Percentiles rank a stretch among this genome's conserved stretches.
Conservation (phyloP, 2,329 filamentous ascomycete genomes). For the Neocatenulostroma microsporum region DNA sequence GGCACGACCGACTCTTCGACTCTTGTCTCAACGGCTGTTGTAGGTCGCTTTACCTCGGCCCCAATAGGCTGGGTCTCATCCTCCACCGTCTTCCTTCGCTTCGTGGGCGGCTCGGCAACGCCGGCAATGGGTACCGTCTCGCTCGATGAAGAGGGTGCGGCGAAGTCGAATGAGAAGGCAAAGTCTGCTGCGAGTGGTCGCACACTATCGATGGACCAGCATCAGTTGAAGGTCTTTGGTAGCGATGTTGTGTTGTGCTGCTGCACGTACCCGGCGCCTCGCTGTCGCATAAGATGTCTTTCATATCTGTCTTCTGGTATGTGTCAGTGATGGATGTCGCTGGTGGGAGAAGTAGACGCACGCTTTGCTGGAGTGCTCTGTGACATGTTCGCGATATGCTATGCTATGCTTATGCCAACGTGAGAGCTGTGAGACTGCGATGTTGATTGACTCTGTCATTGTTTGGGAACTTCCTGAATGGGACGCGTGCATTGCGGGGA, state of each 20-base stretch:
- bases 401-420: no score
- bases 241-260: not conserved
- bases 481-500: no score
- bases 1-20: no score
- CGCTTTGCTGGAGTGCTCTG: constrained; percentile 19
- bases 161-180: constrained; percentile 22
- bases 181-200: constrained; percentile 23
- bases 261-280: constrained; percentile 24
- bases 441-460: no score
- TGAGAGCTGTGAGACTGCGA: no score
- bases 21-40: no score
- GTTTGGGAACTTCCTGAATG: no score
- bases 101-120: constrained; percentile 16
- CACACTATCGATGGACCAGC: constrained; percentile 1
- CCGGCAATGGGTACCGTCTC: constrained; percentile 4
- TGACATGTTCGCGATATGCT: constrained; percentile 19
- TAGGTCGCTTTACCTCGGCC: no score
- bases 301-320: constrained; percentile 22
- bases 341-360: not conserved
- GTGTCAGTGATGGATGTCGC: constrained; percentile 7
- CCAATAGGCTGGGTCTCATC: constrained; percentile 1
- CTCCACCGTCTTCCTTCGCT: constrained; percentile 16
- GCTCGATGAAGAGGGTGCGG: constrained; percentile 1
- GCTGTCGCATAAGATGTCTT: constrained; percentile 26
- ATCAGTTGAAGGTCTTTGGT: not conserved